Percentiles rank a stretch among this genome's conserved stretches.
Evolutionary conservation across 2,329 filamentous ascomycete species (phyloP).

Genomic region (Penicillium sp.): DNA sequence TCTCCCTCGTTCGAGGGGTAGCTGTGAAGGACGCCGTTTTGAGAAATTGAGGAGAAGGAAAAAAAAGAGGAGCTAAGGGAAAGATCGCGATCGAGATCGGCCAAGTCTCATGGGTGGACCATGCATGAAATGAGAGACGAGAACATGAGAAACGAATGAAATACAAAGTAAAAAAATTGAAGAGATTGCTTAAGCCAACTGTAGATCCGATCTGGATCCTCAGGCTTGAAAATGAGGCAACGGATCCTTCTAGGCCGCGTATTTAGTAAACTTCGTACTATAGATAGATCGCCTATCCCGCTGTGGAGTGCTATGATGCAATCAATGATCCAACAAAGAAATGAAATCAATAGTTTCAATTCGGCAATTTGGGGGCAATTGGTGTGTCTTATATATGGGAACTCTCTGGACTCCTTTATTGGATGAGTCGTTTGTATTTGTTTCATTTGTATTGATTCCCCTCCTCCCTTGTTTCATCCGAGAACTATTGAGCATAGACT

Average conservation of each 20-base stretch:
- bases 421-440: constrained; percentile 9
- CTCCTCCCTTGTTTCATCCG: constrained; percentile 27
- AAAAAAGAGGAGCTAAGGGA: neutral
- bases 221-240: constrained; percentile 6
- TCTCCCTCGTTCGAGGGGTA: constrained; percentile 16
- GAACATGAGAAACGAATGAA: neutral
- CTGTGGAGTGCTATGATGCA: neutral
- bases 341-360: neutral
- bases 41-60: constrained; percentile 4
- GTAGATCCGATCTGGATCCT: neutral
- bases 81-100: neutral
- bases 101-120: neutral
- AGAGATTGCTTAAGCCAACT: neutral
- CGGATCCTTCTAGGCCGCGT: neutral
- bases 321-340: neutral
- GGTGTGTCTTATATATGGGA: neutral
- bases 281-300: neutral
- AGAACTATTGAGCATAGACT: neutral
- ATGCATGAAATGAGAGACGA: neutral
- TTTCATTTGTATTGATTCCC: constrained; percentile 19
- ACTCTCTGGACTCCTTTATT: neutral
- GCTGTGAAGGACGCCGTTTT: constrained; percentile 26
- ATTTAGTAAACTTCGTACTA: neutral
- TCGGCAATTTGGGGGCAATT: neutral
- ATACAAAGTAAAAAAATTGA: neutral